These are phyloP conservation scores for Pleurotus tuoliensis DNA, from an alignment of 768 basidiomycete species.

Conservation along the genomic window DNA sequence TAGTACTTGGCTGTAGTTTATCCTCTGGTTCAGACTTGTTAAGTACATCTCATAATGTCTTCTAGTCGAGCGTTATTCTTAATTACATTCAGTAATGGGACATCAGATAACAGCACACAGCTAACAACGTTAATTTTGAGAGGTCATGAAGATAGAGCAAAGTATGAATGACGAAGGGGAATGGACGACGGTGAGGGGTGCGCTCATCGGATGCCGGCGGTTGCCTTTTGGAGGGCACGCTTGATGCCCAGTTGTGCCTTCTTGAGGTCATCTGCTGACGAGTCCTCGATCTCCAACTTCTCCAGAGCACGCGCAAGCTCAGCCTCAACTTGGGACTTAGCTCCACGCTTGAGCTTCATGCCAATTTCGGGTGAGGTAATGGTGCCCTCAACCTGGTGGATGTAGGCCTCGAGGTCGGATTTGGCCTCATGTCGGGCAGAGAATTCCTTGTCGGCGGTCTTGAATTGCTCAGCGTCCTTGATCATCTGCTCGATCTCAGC, in stretches of 20 bases:
- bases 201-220: constrained; percentile 78
- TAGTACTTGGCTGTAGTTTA: background rate
- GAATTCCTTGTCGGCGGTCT: constrained; percentile 96
- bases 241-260: constrained; percentile 95
- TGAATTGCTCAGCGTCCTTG: constrained; percentile 98
- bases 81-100: constrained; percentile 2
- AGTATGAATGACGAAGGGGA: constrained; percentile 14
- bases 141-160: constrained; percentile 12
- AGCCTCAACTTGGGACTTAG: constrained; percentile 90
- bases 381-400: constrained; percentile 94
- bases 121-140: background rate
- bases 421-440: constrained; percentile 97
- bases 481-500: constrained; percentile 99
- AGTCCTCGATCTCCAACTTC: constrained; percentile 97
- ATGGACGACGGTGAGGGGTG: constrained; percentile 9
- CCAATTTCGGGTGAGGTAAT: constrained; percentile 96
- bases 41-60: background rate
- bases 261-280: constrained; percentile 89
- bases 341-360: constrained; percentile 98
- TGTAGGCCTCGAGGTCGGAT: constrained; percentile 95
- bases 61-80: background rate
- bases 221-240: constrained; percentile 97
- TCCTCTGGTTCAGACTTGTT: background rate
- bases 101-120: constrained; percentile 2
- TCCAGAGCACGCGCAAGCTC: constrained; percentile 98